These are phyloP conservation scores for Vinca minor DNA, from an alignment of 257 asterid genomes.

Conservation along the genomic window DNA sequence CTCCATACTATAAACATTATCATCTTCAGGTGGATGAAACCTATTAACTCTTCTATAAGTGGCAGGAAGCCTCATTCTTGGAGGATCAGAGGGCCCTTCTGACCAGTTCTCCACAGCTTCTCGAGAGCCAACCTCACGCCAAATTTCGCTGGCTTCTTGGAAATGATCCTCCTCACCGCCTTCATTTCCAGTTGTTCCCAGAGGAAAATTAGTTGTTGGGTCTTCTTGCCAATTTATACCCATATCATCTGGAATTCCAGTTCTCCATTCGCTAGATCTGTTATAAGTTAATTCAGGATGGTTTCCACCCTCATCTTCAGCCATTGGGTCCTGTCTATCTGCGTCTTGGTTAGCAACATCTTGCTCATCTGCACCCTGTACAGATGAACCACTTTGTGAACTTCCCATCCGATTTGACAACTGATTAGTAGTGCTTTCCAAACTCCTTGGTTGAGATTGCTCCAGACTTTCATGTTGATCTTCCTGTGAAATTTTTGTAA, in stretches of 20 bases:
- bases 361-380: constrained; percentile 29
- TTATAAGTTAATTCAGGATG: constrained; percentile 25
- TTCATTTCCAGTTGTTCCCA: constrained; percentile 33
- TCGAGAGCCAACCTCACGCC: constrained; percentile 50
- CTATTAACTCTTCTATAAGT: constrained; percentile 50
- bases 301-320: constrained; percentile 39
- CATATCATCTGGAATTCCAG: constrained; percentile 27
- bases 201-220: constrained; percentile 38
- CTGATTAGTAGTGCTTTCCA: constrained; percentile 33
- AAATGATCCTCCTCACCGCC: constrained; percentile 31
- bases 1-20: constrained; percentile 91
- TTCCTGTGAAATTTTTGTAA: constrained; percentile 39
- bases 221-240: constrained; percentile 41
- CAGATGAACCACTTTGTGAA: constrained; percentile 29
- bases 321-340: constrained; percentile 36
- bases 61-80: constrained; percentile 58
- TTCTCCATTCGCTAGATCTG: constrained; percentile 37
- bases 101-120: constrained; percentile 70
- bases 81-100: constrained; percentile 64
- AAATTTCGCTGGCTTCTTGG: constrained; percentile 43
- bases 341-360: constrained; percentile 35
- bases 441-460: constrained; percentile 26
- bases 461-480: constrained; percentile 39
- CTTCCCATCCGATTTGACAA: constrained; percentile 31
- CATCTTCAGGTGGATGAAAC: constrained; percentile 89